Conservation (phyloP, 139 green algal species). For the Volvox reticuliferus region DNA sequence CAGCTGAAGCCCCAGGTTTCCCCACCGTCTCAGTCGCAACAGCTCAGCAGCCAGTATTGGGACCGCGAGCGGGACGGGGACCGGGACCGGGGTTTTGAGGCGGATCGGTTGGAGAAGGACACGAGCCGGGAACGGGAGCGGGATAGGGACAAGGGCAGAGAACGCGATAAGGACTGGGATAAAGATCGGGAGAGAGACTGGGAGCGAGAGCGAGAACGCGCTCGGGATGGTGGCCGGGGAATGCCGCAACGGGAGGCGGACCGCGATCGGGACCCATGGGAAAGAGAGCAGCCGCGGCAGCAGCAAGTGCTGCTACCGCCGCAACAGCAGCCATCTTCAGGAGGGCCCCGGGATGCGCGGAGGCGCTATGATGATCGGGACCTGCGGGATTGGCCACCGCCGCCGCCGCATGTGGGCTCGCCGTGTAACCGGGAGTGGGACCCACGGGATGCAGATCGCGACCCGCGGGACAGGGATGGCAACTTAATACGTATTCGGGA, state of each 20-base stretch:
- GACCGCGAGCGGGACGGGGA: slow-evolving; percentile 23
- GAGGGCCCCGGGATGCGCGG: neutral
- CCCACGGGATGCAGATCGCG: neutral
- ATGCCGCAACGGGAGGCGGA: neutral
- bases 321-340: neutral
- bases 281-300: neutral
- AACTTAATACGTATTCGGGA: neutral
- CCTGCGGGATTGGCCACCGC: neutral
- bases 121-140: neutral
- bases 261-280: neutral
- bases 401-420: neutral
- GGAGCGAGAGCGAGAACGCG: neutral
- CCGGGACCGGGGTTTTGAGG: neutral
- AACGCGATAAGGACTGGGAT: slow-evolving; percentile 10
- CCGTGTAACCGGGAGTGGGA: neutral
- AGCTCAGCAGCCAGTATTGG: neutral
- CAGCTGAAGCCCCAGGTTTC: neutral
- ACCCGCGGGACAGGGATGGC: neutral
- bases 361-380: neutral
- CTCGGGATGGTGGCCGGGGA: neutral
- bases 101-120: slow-evolving; percentile 2
- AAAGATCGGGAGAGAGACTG: neutral
- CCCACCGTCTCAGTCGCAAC: neutral
- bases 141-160: neutral
- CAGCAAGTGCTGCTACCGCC: neutral